Evolutionary conservation across 2,329 filamentous ascomycete species (phyloP).

Genomic region (Neopestalotiopsis rosae): DNA sequence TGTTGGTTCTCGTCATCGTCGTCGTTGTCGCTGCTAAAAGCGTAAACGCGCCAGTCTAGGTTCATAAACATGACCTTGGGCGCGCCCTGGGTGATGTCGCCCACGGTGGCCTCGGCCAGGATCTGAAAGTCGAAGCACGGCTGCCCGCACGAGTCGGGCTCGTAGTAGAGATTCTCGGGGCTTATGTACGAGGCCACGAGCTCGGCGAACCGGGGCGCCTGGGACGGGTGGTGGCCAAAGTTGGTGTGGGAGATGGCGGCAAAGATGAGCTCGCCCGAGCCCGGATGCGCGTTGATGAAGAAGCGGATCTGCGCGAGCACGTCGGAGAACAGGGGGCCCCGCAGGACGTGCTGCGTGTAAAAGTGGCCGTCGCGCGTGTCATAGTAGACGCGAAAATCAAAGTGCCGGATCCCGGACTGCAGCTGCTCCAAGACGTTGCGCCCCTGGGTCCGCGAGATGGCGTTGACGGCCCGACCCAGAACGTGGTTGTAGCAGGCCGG

Average conservation of each 20-base stretch:
- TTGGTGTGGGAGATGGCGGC: background rate
- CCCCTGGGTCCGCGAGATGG: background rate
- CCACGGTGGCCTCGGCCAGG: background rate
- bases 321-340: background rate
- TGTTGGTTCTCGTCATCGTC: too few species aligned
- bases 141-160: background rate
- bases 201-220: background rate
- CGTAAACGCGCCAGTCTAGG: background rate
- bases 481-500: background rate
- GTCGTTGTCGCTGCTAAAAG: background rate
- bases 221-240: background rate
- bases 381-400: background rate
- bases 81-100: background rate
- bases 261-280: background rate
- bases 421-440: background rate
- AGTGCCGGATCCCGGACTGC: background rate
- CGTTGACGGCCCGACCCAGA: background rate
- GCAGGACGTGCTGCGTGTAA: background rate
- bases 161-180: background rate
- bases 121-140: background rate
- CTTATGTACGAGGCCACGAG: background rate
- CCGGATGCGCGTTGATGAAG: background rate
- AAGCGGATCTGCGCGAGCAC: background rate
- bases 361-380: background rate
- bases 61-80: conserved; percentile 1